Evolutionary conservation across 2,329 filamentous ascomycete genomes (phyloP).

Genomic region (Diaporthe citriasiana): DNA sequence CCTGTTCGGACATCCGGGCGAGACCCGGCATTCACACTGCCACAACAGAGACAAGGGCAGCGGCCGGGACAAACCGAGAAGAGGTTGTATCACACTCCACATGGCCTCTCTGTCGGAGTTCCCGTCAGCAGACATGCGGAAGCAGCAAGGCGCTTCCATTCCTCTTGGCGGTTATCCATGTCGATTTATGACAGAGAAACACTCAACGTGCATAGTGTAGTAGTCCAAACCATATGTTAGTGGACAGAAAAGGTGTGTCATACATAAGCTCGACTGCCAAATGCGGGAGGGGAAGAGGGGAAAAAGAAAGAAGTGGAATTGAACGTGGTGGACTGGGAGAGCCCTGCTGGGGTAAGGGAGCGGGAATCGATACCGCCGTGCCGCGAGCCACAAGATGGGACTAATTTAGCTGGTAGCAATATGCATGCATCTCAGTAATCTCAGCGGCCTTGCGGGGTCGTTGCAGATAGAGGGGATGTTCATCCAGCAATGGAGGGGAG

Average conservation of each 20-base stretch:
- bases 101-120: not conserved
- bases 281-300: slow-evolving; percentile 15
- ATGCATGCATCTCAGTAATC: slow-evolving; percentile 20
- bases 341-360: not conserved
- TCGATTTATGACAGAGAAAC: not conserved
- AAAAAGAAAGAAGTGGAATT: not conserved
- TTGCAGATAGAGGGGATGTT: slow-evolving; percentile 17
- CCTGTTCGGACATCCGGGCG: slow-evolving; percentile 13
- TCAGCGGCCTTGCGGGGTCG: slow-evolving; percentile 9
- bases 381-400: slow-evolving; percentile 6
- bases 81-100: not conserved
- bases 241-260: not conserved
- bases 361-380: not conserved
- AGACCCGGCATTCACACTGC: slow-evolving; percentile 20
- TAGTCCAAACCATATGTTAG: slow-evolving; percentile 1
- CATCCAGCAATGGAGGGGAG: not conserved
- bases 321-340: not conserved
- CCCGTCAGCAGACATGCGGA: slow-evolving; percentile 3
- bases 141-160: not conserved
- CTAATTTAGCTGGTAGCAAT: slow-evolving; percentile 8
- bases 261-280: not conserved
- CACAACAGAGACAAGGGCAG: slow-evolving; percentile 22
- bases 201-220: not conserved
- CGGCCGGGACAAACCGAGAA: not conserved
- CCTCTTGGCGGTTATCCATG: slow-evolving; percentile 9